Base-by-base conservation (phyloP, 2,329 filamentous ascomycete genomes). In the Colletotrichum australisinense region DNA sequence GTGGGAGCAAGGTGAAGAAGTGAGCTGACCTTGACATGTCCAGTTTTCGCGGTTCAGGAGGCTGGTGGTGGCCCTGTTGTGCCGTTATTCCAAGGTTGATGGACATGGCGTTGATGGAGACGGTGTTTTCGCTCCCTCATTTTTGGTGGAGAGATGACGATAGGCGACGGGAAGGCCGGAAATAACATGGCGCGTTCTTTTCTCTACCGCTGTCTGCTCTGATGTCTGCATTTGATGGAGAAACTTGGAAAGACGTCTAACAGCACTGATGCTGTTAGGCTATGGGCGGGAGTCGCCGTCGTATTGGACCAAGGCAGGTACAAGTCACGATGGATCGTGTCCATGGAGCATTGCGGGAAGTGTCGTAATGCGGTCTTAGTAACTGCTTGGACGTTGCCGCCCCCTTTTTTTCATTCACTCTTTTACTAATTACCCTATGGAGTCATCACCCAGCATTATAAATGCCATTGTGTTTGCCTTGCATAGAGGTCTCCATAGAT, bases 161-260 rank as follows among this genome's bases (percentile, higher is more conserved):
- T 38, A n/a, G 59, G 9, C 30, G 24, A 59, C 59, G 65, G 69
- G 24, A 63, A 46, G 22, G 53, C 66, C 55, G 66, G 69, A 72
- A 60, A 53, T 60, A 59, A 69, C 66, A 53, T 11, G n/a, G 19
- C 46, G 59, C 24, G 42, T 30, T 30, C 16, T 65, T 42, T 56
- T n/a, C 11, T 38, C 12, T 32, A 22, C n/a, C 22, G 24, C 12
- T 60, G 22, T 58, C 55, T 58, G 28, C 55, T 22, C 11, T 16
- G 52, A n/a, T 60, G 22, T 58, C 55, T 58, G 28, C 55, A n/a
- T 58, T 28, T 58, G 55, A 60, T 14, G n/a, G 22, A n/a, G 22
- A 60, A 19, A 42, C 30, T 24, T 24, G 30, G 22, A 42, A 42
- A 42, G 38, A 16, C 12, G 32, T 35, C 32, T 35, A 35, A 35